Base-by-base conservation (phyloP, 2,329 filamentous ascomycete genomes). In the Neopestalotiopsis clavispora region DNA sequence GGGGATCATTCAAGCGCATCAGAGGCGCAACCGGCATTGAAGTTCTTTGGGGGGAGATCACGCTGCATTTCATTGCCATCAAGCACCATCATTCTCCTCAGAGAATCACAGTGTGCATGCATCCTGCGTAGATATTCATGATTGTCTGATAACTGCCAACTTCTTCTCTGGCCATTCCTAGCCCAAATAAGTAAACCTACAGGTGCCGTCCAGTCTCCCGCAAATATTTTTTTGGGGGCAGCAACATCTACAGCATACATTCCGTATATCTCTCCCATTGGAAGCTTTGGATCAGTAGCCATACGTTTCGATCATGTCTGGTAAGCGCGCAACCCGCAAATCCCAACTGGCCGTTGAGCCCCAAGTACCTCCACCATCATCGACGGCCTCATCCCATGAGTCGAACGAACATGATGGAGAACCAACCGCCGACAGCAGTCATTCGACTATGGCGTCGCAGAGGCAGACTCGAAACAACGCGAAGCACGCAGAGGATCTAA, bases 111-210 rank as follows among this genome's bases (percentile, higher is more conserved):
- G 73, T 52, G 45, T 76, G 69, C 72, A 74, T 71, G 70, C 71
- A 71, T 72, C 72, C 73, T 73, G 72, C 72, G 76, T 78, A 78
- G 76, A 76, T 77, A 74, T 69, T 49, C 72, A 77, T 78, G 76
- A 75, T 71, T 77, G 74, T 73, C 74, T 78, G 73, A 77, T 73
- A 69, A 73, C 62, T 73, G 68, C 67, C 69, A 65, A 52, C 45
- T 52, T 69, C 30, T 42, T 61, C 30, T n/a, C 49, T 59, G 45
- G 64, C 17, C n/a, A 20, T 23, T 30, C 65, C 65, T 30, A 52
- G 30, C 38, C 65, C 34, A 28, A 12, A 66, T 17, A 52, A 62
- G 66, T 67, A 56, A 67, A 34, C 32, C 66, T 23, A 34, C 57
- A 52, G 45, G 45, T 34, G 23, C 30, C n/a, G 23, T 32, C 32